Evolutionary conservation across 345 rosid species (phyloP).

Genomic region (Eucalyptus erythrocorys): DNA sequence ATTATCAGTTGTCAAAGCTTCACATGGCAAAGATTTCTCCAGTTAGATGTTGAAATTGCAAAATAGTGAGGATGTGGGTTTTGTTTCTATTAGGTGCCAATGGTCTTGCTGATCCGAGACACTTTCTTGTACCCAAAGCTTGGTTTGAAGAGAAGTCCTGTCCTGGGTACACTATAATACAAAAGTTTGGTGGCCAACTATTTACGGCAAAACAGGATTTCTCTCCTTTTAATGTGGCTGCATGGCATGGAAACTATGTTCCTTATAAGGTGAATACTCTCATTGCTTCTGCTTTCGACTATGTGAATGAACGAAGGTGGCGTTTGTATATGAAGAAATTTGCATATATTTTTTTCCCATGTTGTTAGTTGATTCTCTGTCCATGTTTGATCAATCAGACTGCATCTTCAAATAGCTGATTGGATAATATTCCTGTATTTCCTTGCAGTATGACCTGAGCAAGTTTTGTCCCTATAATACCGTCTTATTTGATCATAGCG

Average conservation of each 20-base stretch:
- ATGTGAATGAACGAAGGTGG: not conserved
- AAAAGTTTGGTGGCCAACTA: constrained; percentile 85
- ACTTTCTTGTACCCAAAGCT: constrained; percentile 78
- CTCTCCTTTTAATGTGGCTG: constrained; percentile 92
- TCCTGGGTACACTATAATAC: constrained; percentile 63
- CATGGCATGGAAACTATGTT: constrained; percentile 97
- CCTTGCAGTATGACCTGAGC: constrained; percentile 70
- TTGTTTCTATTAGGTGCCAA: constrained; percentile 52
- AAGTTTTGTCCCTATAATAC: constrained; percentile 96
- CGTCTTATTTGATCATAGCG: constrained; percentile 80
- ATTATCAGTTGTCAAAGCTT: not conserved
- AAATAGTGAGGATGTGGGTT: not conserved
- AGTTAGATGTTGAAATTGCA: not conserved
- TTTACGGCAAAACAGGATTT: constrained; percentile 89
- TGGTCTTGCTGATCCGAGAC: constrained; percentile 94
- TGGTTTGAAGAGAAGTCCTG: constrained; percentile 66
- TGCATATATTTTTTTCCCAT: not conserved
- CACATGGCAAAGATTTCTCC: not conserved
- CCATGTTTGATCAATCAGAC: not conserved
- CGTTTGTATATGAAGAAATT: not conserved
- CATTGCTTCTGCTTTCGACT: not conserved
- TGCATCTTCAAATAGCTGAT: not conserved
- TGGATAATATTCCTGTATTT: not conserved
- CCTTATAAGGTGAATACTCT: constrained; percentile 64
- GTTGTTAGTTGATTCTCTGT: no score